A percentile compares a stretch with the other conserved stretches of the same genome.
Evolutionary conservation across 2,329 filamentous ascomycete genomes (phyloP).

Genomic region (Talaromyces islandicus): DNA sequence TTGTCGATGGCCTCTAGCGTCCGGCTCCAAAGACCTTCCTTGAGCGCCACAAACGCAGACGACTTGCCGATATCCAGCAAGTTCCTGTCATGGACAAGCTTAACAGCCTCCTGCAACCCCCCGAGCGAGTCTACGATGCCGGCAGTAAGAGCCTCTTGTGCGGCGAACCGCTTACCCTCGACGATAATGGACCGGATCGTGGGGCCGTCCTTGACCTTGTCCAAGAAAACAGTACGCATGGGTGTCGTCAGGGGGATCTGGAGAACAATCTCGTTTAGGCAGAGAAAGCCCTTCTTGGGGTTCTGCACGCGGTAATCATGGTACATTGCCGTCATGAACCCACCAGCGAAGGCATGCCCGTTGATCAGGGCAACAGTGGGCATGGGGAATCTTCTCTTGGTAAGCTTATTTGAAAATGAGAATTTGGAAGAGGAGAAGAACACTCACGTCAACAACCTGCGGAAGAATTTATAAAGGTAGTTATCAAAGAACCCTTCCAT

Average conservation of each 20-base stretch:
- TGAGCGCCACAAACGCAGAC: conserved; percentile 65
- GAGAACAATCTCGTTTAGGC: conserved; percentile 76
- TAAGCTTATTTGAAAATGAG: background rate
- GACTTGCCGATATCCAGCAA: conserved; percentile 58
- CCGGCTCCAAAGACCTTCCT: conserved; percentile 69
- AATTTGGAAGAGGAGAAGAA: conserved; percentile 1
- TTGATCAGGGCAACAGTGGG: conserved; percentile 74
- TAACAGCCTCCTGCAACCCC: conserved; percentile 57
- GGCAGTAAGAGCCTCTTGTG: conserved; percentile 55
- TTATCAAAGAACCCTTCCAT: conserved; percentile 57
- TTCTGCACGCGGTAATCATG: conserved; percentile 80
- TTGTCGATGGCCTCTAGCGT: conserved; percentile 54
- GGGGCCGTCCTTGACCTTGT: conserved; percentile 51
- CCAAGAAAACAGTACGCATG: conserved; percentile 69
- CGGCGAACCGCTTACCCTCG: conserved; percentile 65
- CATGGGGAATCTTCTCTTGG: conserved; percentile 60
- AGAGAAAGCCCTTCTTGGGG: conserved; percentile 63
- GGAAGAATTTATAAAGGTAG: conserved; percentile 60
- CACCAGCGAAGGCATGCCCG: conserved; percentile 75
- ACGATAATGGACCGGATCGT: conserved; percentile 62
- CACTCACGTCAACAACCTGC: conserved; percentile 53
- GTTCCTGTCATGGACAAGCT: conserved; percentile 53
- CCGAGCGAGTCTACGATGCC: conserved; percentile 66
- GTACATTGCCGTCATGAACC: conserved; percentile 74
- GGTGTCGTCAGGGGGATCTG: conserved; percentile 67